Evolutionary conservation across 2,329 filamentous ascomycete genomes (phyloP).

Genomic region (Cytospora leucostoma): DNA sequence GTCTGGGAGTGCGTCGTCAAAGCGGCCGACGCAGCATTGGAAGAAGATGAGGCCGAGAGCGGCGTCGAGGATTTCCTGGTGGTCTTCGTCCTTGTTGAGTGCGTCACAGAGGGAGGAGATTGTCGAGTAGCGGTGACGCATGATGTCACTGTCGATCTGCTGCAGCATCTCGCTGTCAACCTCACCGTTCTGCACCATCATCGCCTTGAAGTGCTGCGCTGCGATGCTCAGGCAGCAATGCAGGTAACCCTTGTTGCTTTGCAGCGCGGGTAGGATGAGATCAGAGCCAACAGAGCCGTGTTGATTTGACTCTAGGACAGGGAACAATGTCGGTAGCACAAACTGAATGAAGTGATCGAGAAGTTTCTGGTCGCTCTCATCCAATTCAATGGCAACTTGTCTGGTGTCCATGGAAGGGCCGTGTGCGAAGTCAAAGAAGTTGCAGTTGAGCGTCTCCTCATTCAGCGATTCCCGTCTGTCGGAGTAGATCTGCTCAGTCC

Average conservation of each 20-base stretch:
- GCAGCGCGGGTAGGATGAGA: constrained; percentile 82
- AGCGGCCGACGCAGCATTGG: constrained; percentile 85
- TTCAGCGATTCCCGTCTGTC: constrained; percentile 68
- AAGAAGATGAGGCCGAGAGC: constrained; percentile 96
- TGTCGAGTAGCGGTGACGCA: constrained; percentile 86
- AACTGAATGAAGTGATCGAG: constrained; percentile 89
- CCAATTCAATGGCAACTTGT: constrained; percentile 76
- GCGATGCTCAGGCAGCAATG: constrained; percentile 95
- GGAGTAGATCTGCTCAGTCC: constrained; percentile 70
- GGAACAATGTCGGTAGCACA: constrained; percentile 87
- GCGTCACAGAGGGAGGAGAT: constrained; percentile 84
- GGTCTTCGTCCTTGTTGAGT: constrained; percentile 76
- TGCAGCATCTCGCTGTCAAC: constrained; percentile 89
- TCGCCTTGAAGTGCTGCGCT: constrained; percentile 87
- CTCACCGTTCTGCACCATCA: constrained; percentile 66
- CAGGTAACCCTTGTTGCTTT: constrained; percentile 89
- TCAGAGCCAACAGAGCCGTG: constrained; percentile 79
- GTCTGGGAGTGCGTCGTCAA: constrained; percentile 81
- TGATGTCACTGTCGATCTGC: constrained; percentile 81
- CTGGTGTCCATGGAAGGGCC: constrained; percentile 62
- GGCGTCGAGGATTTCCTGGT: constrained; percentile 87
- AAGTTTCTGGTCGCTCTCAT: constrained; percentile 83
- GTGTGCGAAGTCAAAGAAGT: constrained; percentile 82
- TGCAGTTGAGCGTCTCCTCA: constrained; percentile 68
- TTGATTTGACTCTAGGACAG: constrained; percentile 87